Conservation (phyloP, 169 alveolate species). For the Babesia microti region DNA sequence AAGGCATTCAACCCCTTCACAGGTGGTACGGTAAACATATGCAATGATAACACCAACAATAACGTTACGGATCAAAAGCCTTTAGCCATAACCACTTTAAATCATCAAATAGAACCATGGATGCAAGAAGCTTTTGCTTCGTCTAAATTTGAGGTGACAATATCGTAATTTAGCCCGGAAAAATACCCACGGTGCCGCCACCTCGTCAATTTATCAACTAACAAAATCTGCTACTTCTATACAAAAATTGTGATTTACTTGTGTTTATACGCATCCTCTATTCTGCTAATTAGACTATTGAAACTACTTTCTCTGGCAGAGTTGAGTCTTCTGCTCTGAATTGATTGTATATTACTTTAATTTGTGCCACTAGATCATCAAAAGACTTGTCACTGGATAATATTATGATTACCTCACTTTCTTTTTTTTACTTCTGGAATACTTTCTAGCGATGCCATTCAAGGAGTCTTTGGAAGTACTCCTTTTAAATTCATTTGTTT, state of each 20-base stretch:
- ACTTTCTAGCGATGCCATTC: conserved; percentile 15
- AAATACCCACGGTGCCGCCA: conserved; percentile 45
- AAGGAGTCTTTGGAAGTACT: conserved; percentile 8
- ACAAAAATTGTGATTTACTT: conserved; percentile 4
- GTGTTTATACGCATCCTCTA: conserved; percentile 29
- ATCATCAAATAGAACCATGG: conserved; percentile 39
- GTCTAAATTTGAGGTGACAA: conserved; percentile 22
- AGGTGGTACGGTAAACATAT: too few species aligned
- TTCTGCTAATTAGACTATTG: conserved; percentile 14
- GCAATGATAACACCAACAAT: too few species aligned
- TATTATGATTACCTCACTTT: conserved; percentile 1
- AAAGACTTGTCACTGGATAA: conserved; percentile 15
- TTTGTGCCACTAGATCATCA: conserved; percentile 39
- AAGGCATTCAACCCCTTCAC: too few species aligned
- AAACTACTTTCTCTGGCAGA: conserved; percentile 24
- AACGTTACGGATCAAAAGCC: too few species aligned
- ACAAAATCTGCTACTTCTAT: background rate
- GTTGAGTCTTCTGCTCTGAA: conserved; percentile 1
- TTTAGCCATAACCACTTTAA: too few species aligned
- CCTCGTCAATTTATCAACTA: conserved; percentile 25
- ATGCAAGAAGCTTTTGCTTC: conserved; percentile 35
- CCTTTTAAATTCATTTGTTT: conserved; percentile 19
- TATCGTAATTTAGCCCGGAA: conserved; percentile 17
- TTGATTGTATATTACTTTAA: conserved; percentile 4
- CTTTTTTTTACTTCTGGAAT: conserved; percentile 14